A percentile compares a stretch with the other conserved stretches of the same genome.
Evolutionary conservation across 768 basidiomycete genomes (phyloP).

Genomic region (Holtermannia corniformis): DNA sequence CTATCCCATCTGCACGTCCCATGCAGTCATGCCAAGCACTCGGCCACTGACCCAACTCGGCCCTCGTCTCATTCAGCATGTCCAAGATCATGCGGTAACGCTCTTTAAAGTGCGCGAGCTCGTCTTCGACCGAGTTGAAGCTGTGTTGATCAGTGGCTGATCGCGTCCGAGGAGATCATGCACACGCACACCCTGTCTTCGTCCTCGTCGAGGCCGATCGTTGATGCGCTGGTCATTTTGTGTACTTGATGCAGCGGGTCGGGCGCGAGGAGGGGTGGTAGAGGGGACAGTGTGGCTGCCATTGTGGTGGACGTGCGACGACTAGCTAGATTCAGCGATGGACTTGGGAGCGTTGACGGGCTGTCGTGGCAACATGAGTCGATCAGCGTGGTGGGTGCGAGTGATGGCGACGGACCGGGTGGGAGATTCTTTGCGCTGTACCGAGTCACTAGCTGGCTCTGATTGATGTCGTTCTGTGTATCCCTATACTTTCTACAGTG

Average conservation of each 20-base stretch:
- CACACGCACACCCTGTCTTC: constrained; percentile 24
- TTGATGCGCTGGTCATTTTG: constrained; percentile 22
- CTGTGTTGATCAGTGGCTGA: constrained; percentile 5
- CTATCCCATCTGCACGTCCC: neutral
- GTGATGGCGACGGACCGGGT: no score
- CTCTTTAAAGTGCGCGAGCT: constrained; percentile 27
- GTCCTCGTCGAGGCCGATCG: constrained; percentile 21
- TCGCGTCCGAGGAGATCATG: neutral
- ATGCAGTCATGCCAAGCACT: neutral
- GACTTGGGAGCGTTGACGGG: no score
- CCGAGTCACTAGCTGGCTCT: no score
- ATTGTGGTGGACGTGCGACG: no score
- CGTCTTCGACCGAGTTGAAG: constrained; percentile 30
- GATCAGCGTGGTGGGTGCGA: no score
- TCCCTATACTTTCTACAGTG: no score
- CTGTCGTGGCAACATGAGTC: no score
- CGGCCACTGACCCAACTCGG: constrained; percentile 29
- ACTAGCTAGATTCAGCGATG: no score
- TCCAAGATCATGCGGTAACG: constrained; percentile 28
- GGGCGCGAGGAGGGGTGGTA: constrained; percentile 5
- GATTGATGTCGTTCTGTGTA: no score
- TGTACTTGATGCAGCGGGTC: constrained; percentile 6
- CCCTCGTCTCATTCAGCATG: constrained; percentile 30
- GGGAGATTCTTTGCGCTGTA: no score
- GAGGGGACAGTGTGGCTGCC: constrained; percentile 2